A percentile compares a stretch with the other conserved stretches of the same genome.
Evolutionary conservation across 257 asterid genomes (phyloP).

Genomic region (Gentiana macrophylla): DNA sequence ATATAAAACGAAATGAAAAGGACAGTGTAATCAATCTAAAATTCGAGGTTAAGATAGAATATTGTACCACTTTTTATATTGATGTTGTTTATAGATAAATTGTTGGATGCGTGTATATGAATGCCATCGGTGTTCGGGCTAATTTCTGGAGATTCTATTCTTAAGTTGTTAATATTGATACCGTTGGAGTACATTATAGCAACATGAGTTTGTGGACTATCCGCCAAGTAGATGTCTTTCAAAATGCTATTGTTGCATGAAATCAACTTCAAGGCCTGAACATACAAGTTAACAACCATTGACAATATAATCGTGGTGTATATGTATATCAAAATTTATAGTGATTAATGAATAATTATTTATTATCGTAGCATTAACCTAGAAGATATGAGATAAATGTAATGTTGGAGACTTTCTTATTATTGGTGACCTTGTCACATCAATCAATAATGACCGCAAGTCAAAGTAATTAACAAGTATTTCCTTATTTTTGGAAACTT

Average conservation of each 20-base stretch:
- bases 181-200: slow-evolving; percentile 24
- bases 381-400: no score
- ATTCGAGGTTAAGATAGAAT: not conserved
- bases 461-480: no score
- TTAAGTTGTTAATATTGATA: slow-evolving; percentile 29
- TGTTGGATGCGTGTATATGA: slow-evolving; percentile 49
- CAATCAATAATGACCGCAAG: no score
- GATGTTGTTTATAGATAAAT: slow-evolving; percentile 33
- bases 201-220: slow-evolving; percentile 65
- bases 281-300: not conserved
- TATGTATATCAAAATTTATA: no score
- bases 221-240: slow-evolving; percentile 25
- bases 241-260: slow-evolving; percentile 42
- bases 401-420: no score
- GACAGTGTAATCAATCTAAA: not conserved
- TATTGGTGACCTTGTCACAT: no score
- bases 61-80: slow-evolving; percentile 34
- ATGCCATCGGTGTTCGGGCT: slow-evolving; percentile 83
- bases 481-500: no score
- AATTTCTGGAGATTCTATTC: slow-evolving; percentile 42
- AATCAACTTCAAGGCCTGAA: slow-evolving; percentile 47
- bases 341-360: no score
- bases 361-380: no score
- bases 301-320: not conserved
- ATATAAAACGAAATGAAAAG: not conserved